phyloP scores from a whole-genome alignment of 2,329 filamentous ascomycete genomes.

The Pseudocercospora crystallina region DNA sequence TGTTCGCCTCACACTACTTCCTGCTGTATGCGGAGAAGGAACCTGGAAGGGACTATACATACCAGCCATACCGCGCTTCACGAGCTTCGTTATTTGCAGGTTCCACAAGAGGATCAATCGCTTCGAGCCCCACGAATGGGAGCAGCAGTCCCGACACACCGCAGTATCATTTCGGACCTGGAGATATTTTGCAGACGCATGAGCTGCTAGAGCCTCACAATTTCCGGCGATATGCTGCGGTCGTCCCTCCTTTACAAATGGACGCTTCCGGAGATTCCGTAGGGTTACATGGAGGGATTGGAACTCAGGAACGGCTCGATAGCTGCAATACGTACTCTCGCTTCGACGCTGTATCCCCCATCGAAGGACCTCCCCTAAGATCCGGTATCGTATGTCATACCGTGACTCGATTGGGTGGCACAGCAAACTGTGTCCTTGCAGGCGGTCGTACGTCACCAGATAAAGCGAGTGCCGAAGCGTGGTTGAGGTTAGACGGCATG shows the following conservation, averaged over 20 bases:
- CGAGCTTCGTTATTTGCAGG: conserved; percentile 25
- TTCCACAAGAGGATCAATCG: conserved; percentile 20
- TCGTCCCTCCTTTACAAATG: conserved; percentile 34
- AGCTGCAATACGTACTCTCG: conserved; percentile 47
- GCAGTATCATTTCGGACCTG: conserved; percentile 26
- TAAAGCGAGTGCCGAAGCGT: conserved; percentile 69
- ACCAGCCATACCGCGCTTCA: conserved; percentile 23
- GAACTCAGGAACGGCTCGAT: conserved; percentile 49
- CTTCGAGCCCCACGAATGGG: conserved; percentile 17
- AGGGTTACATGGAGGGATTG: conserved; percentile 47
- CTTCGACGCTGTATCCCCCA: conserved; percentile 25
- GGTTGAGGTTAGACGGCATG: conserved; percentile 62
- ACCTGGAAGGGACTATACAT: conserved; percentile 27
- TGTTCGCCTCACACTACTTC: conserved; percentile 84
- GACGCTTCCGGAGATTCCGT: conserved; percentile 33
- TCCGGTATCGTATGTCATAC: conserved; percentile 68
- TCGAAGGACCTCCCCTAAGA: conserved; percentile 32
- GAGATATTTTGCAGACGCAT: conserved; percentile 29
- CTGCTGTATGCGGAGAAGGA: conserved; percentile 64
- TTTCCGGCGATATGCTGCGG: conserved; percentile 41
- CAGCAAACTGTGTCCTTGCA: conserved; percentile 60
- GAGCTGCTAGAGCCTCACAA: conserved; percentile 28
- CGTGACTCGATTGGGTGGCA: conserved; percentile 62
- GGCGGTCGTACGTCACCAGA: conserved; percentile 80
- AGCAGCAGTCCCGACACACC: conserved; percentile 21